These are phyloP conservation scores for Byssothecium circinans DNA, from an alignment of 2,329 filamentous ascomycete species.

Conservation along the genomic window DNA sequence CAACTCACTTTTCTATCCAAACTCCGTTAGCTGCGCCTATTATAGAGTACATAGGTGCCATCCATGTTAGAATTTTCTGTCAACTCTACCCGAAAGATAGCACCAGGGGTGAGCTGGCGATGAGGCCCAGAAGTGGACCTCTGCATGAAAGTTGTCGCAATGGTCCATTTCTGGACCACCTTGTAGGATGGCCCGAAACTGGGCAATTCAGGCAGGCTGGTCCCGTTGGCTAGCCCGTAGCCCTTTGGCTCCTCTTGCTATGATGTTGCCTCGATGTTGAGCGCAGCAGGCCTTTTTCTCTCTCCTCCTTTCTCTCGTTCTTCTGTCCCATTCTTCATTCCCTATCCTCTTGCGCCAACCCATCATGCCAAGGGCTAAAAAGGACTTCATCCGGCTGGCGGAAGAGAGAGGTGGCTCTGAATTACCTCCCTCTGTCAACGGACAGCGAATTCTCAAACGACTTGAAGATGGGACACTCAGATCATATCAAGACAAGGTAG, in stretches of 20 bases:
- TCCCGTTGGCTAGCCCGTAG: too few species aligned
- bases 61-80: constrained; percentile 1
- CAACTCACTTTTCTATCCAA: constrained; percentile 11
- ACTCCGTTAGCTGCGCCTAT: constrained; percentile 10
- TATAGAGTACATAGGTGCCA: constrained; percentile 3
- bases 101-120: constrained; percentile 9
- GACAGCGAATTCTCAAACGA: constrained; percentile 8
- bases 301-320: too few species aligned
- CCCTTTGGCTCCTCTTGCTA: too few species aligned
- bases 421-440: constrained; percentile 9
- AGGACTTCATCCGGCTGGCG: constrained; percentile 5
- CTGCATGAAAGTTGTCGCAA: neutral
- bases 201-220: too few species aligned
- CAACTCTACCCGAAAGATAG: constrained; percentile 8
- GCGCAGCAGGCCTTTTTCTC: too few species aligned
- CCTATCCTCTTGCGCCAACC: too few species aligned
- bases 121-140: constrained; percentile 11
- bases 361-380: neutral
- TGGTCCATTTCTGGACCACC: constrained; percentile 3
- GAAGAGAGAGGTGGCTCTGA: constrained; percentile 10
- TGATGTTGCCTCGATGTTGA: too few species aligned
- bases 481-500: constrained; percentile 9
- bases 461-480: constrained; percentile 7
- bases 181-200: too few species aligned
- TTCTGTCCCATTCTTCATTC: too few species aligned